Conservation (phyloP, 2,329 filamentous ascomycete species). For the Didymella pinodella region DNA sequence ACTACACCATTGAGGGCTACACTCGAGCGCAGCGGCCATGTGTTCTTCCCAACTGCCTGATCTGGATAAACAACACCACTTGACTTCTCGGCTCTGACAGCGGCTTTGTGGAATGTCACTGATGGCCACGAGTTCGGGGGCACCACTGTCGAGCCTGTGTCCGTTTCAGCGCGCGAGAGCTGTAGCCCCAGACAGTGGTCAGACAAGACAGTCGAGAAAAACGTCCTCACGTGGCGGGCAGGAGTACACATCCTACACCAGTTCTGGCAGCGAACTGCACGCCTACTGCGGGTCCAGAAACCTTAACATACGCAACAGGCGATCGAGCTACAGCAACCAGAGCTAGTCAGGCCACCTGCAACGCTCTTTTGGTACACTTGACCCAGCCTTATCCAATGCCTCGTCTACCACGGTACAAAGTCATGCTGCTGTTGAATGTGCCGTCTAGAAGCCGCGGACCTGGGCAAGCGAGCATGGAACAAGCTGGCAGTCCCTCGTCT, state of each 20-base stretch:
- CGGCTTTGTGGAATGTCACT: slow-evolving; percentile 1
- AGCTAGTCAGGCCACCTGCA: slow-evolving; percentile 4
- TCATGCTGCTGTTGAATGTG: slow-evolving; percentile 12
- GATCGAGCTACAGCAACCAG: slow-evolving; percentile 1
- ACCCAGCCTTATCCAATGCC: neutral
- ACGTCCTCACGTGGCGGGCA: slow-evolving; percentile 5
- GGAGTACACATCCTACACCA: neutral
- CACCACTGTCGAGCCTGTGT: neutral
- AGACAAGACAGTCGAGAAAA: slow-evolving; percentile 4
- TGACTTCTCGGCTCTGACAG: neutral
- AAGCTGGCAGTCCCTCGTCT: slow-evolving; percentile 6
- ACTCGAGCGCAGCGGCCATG: slow-evolving; percentile 13
- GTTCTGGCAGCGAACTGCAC: slow-evolving; percentile 3
- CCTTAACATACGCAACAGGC: slow-evolving; percentile 5
- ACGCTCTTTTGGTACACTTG: slow-evolving; percentile 17
- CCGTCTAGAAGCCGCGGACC: slow-evolving; percentile 5
- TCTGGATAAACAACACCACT: neutral
- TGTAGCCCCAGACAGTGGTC: slow-evolving; percentile 4
- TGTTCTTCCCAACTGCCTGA: slow-evolving; percentile 10
- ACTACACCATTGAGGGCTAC: slow-evolving; percentile 4
- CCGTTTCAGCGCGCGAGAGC: neutral
- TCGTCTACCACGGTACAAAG: neutral
- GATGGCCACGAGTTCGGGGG: neutral
- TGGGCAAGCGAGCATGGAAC: slow-evolving; percentile 16
- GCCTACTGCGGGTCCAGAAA: slow-evolving; percentile 11